phyloP scores from a whole-genome alignment of 139 green algal genomes.

The Pleodorina starrii region DNA sequence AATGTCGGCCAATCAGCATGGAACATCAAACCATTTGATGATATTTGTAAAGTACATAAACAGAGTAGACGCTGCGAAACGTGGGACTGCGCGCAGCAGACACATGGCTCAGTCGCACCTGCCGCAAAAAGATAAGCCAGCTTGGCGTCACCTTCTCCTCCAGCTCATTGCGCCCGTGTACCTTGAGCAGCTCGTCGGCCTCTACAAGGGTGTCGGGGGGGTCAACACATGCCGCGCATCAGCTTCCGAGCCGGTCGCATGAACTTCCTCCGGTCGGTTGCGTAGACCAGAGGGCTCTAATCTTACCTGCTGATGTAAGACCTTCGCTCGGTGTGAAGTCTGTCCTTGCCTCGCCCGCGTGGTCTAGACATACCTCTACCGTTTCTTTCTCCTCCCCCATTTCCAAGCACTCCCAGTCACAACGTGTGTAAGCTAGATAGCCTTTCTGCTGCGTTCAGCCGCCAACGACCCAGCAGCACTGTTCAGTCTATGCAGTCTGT shows the following conservation, averaged over 20 bases:
- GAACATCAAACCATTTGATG: too few relatives aligned
- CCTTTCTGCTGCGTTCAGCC: too few relatives aligned
- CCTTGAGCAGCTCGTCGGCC: conserved; percentile 71
- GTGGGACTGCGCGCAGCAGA: too few relatives aligned
- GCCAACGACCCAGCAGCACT: too few relatives aligned
- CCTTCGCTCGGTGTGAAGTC: neutral
- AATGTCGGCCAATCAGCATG: too few relatives aligned
- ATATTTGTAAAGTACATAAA: too few relatives aligned
- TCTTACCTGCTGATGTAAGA: neutral
- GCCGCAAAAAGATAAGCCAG: conserved; percentile 69
- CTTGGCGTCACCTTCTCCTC: conserved; percentile 75
- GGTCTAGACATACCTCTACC: neutral
- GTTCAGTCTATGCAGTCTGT: neutral
- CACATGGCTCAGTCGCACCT: conserved; percentile 30
- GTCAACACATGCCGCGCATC: neutral
- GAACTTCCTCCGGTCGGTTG: too few relatives aligned
- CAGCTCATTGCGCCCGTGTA: conserved; percentile 84
- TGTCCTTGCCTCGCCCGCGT: neutral
- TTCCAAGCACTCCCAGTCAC: neutral
- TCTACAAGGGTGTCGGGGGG: conserved; percentile 61
- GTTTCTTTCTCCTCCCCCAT: neutral
- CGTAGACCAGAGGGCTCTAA: neutral
- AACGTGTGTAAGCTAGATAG: neutral
- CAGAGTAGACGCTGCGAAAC: too few relatives aligned
- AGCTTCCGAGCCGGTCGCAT: neutral